Conservation (phyloP, 1,284 basidiomycete genomes). For the Moesziomyces sp. region DNA sequence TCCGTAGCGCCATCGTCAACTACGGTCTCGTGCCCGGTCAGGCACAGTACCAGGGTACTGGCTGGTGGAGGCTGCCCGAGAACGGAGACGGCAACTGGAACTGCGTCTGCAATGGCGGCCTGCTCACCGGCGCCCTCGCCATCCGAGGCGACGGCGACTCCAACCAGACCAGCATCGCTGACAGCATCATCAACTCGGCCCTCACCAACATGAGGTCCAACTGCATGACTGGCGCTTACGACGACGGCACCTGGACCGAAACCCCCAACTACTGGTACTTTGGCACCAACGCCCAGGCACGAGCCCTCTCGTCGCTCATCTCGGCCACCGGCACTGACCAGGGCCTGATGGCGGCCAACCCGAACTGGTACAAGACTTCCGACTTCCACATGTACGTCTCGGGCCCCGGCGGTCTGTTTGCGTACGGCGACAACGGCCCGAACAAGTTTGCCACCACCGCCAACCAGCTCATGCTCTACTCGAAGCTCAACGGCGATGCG, state of each 20-base stretch:
- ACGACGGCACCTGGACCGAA: conserved; percentile 93
- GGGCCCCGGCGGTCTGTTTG: conserved; percentile 87
- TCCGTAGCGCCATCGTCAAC: conserved; percentile 80
- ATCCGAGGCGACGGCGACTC: conserved; percentile 77
- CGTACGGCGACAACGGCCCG: conserved; percentile 92
- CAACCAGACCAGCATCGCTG: conserved; percentile 80
- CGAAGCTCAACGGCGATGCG: conserved; percentile 70
- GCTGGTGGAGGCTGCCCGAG: conserved; percentile 70
- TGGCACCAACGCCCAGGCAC: conserved; percentile 86
- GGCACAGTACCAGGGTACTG: conserved; percentile 67
- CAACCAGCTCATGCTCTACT: conserved; percentile 63
- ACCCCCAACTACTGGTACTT: conserved; percentile 79
- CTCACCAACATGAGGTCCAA: conserved; percentile 81
- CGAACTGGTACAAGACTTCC: conserved; percentile 77
- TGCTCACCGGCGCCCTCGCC: conserved; percentile 88
- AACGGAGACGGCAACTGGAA: conserved; percentile 87
- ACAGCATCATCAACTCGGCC: conserved; percentile 76
- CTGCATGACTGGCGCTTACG: conserved; percentile 75
- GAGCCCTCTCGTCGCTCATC: conserved; percentile 84
- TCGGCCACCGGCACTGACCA: conserved; percentile 87
- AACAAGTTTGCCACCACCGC: conserved; percentile 82
- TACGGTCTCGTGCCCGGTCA: conserved; percentile 75
- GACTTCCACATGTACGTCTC: conserved; percentile 89
- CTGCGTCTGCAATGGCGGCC: conserved; percentile 92
- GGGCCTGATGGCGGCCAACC: conserved; percentile 74